Conservation (phyloP, 495 filamentous ascomycete genomes). For the Tuber microsphaerosporum region DNA sequence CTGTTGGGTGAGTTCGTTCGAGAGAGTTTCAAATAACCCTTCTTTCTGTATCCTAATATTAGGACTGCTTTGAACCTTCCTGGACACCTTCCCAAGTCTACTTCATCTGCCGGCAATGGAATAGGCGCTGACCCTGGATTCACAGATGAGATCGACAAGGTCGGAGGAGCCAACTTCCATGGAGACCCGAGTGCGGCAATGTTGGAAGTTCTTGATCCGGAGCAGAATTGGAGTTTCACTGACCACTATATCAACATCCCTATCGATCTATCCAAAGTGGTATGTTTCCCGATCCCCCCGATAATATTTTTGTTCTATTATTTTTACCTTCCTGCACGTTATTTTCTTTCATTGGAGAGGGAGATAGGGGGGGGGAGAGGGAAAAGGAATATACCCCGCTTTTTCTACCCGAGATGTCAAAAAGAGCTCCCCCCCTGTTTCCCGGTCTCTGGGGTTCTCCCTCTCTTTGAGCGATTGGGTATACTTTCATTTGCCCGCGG, state of each 20-base stretch:
- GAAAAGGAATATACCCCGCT: conserved; percentile 19
- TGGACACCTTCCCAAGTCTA: background rate
- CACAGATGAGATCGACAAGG: conserved; percentile 92
- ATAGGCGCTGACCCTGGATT: background rate
- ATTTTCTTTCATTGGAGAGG: background rate
- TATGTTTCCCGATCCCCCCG: conserved; percentile 33
- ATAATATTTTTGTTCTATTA: conserved; percentile 18
- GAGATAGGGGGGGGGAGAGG: background rate
- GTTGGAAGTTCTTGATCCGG: conserved; percentile 95
- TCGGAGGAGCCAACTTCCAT: conserved; percentile 84
- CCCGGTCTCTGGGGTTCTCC: conserved; percentile 4
- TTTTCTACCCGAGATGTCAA: conserved; percentile 32
- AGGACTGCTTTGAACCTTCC: background rate
- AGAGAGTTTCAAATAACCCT: conserved; percentile 7
- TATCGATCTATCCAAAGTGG: conserved; percentile 87
- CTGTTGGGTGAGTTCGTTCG: conserved; percentile 51
- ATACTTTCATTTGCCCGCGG: conserved; percentile 25
- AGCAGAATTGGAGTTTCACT: conserved; percentile 90
- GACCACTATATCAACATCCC: conserved; percentile 98
- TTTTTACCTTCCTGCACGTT: conserved; percentile 5
- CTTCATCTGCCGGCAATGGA: background rate
- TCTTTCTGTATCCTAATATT: conserved; percentile 1
- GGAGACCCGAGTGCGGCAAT: conserved; percentile 98
- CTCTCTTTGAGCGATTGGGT: conserved; percentile 8
- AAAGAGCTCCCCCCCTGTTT: conserved; percentile 16